Base-by-base conservation (phyloP, 768 basidiomycete species). In the Trametes punicea region DNA sequence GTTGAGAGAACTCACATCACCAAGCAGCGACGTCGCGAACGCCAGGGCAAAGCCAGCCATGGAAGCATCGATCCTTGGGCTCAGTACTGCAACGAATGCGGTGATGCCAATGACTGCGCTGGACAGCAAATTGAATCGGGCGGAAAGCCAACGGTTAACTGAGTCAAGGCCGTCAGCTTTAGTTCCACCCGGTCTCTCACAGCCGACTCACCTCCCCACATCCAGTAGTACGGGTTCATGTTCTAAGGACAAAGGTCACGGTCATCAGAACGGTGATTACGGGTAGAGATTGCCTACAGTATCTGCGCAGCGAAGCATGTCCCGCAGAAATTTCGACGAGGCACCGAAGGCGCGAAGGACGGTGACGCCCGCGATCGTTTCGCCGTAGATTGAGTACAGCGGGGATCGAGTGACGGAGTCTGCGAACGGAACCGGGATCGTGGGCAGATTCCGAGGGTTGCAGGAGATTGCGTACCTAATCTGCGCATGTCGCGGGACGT, bases 81-180 rank as follows among this genome's bases (percentile, higher is more conserved):
- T 79, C 44, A 86, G 62, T 16, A 96, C 76, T 33, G 85, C 79
- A 21, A 86, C 77, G 11, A 84, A 69, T 8, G 82, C 88, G 15
- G 85, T 91, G 30, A 84, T 71, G n/a, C 90, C 87, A 25, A 94
- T 72, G 55, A 92, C 80, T 27, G 77, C 77, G 57, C 83, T 76
- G 3, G 89, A 90, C 20, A 93, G 74, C 25, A 95, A 67, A 65
- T 93, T 89, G 79, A 95, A 95, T 9, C 94, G 86, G 57, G 87
- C 82, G 27, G 88, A 88, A 44, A 94, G 75, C 94, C 94, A 98
- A 40, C 93, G 85, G 68, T 93, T 94, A 16, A 94, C 90, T 90
- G 59, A 4, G 23, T 7, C 23, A 13, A 55, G 21, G 30, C 46
- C 55, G 50, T 57, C 21, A 51, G 38, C 21, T 9, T 10, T 29